Conservation (phyloP, 2,329 filamentous ascomycete species). For the Ophiosphaerella herpotricha region DNA sequence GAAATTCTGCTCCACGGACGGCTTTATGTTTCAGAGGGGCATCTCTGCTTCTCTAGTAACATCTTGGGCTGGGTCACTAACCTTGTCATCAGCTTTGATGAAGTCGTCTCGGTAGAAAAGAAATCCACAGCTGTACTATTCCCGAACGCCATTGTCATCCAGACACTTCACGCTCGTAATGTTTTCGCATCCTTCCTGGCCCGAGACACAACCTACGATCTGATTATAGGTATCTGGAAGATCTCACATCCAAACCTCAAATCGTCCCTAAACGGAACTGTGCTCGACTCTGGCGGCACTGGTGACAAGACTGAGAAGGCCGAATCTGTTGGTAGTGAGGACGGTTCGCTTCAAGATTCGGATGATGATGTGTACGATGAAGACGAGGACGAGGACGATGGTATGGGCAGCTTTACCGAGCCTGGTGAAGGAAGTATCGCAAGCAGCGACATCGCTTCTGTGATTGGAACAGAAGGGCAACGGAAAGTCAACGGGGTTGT, state of each 20-base stretch:
- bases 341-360: conserved; percentile 64
- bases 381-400: conserved; percentile 75
- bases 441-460: conserved; percentile 56
- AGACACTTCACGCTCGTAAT: conserved; percentile 92
- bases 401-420: conserved; percentile 66
- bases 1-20: conserved; percentile 94
- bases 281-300: conserved; percentile 68
- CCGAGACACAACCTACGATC: conserved; percentile 92
- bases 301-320: conserved; percentile 92
- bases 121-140: conserved; percentile 94
- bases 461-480: conserved; percentile 57
- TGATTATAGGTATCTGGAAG: conserved; percentile 98
- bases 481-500: conserved; percentile 71
- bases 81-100: conserved; percentile 96
- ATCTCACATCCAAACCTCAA: conserved; percentile 90
- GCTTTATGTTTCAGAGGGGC: conserved; percentile 94
- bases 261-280: conserved; percentile 87
- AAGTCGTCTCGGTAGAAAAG: conserved; percentile 96
- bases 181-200: conserved; percentile 95
- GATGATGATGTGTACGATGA: conserved; percentile 81
- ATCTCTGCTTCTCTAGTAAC: conserved; percentile 98
- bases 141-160: conserved; percentile 96
- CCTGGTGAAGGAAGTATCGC: conserved; percentile 58
- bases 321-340: conserved; percentile 60
- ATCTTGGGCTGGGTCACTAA: conserved; percentile 98